Evolutionary conservation across 2,329 filamentous ascomycete genomes (phyloP), one percentile per base, ranked within the genome.

Genomic region (Stylonectria norvegica): DNA sequence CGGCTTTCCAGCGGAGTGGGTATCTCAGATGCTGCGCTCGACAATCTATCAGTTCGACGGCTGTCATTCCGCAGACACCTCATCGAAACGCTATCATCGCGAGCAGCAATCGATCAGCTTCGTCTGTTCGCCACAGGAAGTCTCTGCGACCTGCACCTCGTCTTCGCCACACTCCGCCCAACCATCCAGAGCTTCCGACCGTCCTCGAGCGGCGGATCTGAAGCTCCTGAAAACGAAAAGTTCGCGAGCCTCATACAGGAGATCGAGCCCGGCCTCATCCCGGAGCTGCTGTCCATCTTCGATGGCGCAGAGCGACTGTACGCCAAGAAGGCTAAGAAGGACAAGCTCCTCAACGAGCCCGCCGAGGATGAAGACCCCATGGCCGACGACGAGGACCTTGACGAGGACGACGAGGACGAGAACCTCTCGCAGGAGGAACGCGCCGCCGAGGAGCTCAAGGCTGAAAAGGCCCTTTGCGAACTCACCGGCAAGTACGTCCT

Each of bases 401-500:
- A 71, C 2, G 70, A 79, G 14, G 76, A 81, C 16, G 73, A 79
- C 30, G 69, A 75, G 20, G 72, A 78, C 43, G 69, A 77, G 44
- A 70, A 69, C 15, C 59, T 78, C 29, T 71, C 78, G 20, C 72
- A 74, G 38, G 72, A 76, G 55, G 71, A 86, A 56, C 75, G 79
- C 42, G 71, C 79, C 50, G 75, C 82, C 34, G 75, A 77, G 27
- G 79, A 82, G 41, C 75, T 96, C 22, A 75, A 90, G 43, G 82
- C 89, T 0, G 93, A 97, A 64, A 85, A 91, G 59, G 79, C 83
- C 15, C 76, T 97, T 1, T 97, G 91, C 64, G 85, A 91, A 55
- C 72, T 96, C 18, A 83, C 90, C 0, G 85, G 82, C 47, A 94
- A 93, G 60, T 79, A 95, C 30, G 86, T 96, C 25, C 77, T 95